Base-by-base conservation (phyloP, 805 yeast species). In the Pichia cabralensis region DNA sequence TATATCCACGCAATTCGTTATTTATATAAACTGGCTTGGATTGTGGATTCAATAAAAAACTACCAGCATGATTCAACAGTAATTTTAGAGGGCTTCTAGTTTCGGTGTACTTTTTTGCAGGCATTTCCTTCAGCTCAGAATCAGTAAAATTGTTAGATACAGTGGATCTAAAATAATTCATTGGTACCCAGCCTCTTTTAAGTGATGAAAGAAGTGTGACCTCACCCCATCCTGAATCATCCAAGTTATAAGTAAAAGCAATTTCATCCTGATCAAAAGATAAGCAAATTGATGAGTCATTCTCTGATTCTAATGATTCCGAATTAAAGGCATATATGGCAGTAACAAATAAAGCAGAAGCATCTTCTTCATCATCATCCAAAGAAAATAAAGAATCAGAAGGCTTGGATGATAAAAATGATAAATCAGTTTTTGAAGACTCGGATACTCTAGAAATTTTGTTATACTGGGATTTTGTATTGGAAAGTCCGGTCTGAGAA, bases 221-320 rank as follows among this genome's bases (percentile, higher is more conserved):
- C 53, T 82, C 94, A 40, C 88, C 89, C 94, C 94, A 82, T 0
- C 92, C 94, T 15, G 85, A 76, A 35, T 77, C 78, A 52, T 81
- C 92, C 16, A 80, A 71, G 7, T 81, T 71, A 48, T 80, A 86
- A 5, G 82, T 82, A 54, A 80, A 82, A 0, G 84, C 88, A 31
- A 78, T 59, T 46, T 80, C 92, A 42, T 72, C 70, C 42, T 71
- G 73, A 16, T 71, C 69, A 52, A 82, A 82, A 0, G 86, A 76
- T 8, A 82, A 61, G 52, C 94, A 82, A 27, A 81, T 76, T 0
- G 83, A 69, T 6, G 78, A 69, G 50, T 80, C 89, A 19, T 76
- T 71, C 30, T 68, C 69, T 9, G 77, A 65, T 42, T 80, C 80
- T 29, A 80, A 56, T 0, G 81, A 60, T 1, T 68, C 32, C 5